Percentiles rank a stretch among this genome's conserved stretches.
Evolutionary conservation across 2,329 filamentous ascomycete species (phyloP).

Genomic region (Fusarium mangiferae): DNA sequence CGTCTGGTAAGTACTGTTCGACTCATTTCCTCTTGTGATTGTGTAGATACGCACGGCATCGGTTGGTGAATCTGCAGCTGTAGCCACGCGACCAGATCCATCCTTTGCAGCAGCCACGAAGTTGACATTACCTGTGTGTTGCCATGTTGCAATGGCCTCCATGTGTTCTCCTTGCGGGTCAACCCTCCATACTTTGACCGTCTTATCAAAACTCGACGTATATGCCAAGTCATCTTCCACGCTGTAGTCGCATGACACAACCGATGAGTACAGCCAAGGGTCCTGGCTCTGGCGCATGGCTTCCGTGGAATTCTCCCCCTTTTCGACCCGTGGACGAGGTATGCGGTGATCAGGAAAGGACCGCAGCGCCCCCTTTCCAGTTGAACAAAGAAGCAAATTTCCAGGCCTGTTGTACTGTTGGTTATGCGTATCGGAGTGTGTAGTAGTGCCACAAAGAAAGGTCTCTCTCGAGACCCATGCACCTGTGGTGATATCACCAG

Average conservation of each 20-base stretch:
- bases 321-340: slow-evolving; percentile 61
- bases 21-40: slow-evolving; percentile 51
- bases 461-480: slow-evolving; percentile 65
- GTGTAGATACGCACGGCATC: slow-evolving; percentile 68
- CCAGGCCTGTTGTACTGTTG: slow-evolving; percentile 75
- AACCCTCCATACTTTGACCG: slow-evolving; percentile 68
- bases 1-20: slow-evolving; percentile 49
- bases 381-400: slow-evolving; percentile 68
- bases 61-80: slow-evolving; percentile 65
- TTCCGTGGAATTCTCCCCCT: slow-evolving; percentile 64
- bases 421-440: slow-evolving; percentile 70
- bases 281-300: slow-evolving; percentile 69
- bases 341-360: slow-evolving; percentile 69
- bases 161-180: slow-evolving; percentile 53
- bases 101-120: slow-evolving; percentile 67
- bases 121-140: slow-evolving; percentile 68
- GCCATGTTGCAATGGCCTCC: slow-evolving; percentile 59
- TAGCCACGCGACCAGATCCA: slow-evolving; percentile 62
- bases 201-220: slow-evolving; percentile 70
- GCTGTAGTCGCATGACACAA: slow-evolving; percentile 70
- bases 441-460: slow-evolving; percentile 71
- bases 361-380: slow-evolving; percentile 54
- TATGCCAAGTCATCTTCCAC: slow-evolving; percentile 57
- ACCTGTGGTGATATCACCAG: slow-evolving; percentile 69
- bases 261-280: slow-evolving; percentile 72